phyloP scores from a whole-genome alignment of 169 alveolate species.

The Plasmodium falciparum region DNA sequence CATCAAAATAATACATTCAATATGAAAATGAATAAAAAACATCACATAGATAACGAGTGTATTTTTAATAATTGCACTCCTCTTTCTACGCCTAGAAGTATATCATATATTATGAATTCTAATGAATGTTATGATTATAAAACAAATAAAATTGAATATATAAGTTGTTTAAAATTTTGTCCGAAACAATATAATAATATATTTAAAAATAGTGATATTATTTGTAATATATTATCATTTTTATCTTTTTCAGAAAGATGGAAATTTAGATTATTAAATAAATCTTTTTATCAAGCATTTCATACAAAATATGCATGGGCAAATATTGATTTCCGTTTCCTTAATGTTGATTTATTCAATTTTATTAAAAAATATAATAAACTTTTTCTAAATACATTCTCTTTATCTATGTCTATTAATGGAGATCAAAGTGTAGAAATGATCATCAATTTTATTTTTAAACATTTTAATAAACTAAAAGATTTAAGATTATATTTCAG shows the following conservation, averaged over 20 bases:
- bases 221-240: constrained; percentile 48
- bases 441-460: constrained; percentile 10
- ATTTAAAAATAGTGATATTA: constrained; percentile 38
- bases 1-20: background rate
- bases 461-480: constrained; percentile 18
- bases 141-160: background rate
- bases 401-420: constrained; percentile 38
- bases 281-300: constrained; percentile 56
- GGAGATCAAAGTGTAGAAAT: constrained; percentile 38
- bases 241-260: constrained; percentile 56
- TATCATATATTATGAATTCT: background rate
- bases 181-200: background rate
- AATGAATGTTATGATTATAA: background rate
- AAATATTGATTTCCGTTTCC: constrained; percentile 48
- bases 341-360: constrained; percentile 48
- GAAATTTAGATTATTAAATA: constrained; percentile 37
- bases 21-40: background rate
- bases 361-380: constrained; percentile 30
- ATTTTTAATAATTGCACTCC: background rate
- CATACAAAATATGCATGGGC: constrained; percentile 67
- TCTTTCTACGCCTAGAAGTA: background rate
- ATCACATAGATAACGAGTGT: background rate
- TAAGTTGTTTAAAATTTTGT: background rate
- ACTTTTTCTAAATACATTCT: constrained; percentile 25
- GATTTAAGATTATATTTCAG: constrained; percentile 48